Base-by-base conservation (phyloP, 2,329 filamentous ascomycete species). In the Xylaria multiplex region DNA sequence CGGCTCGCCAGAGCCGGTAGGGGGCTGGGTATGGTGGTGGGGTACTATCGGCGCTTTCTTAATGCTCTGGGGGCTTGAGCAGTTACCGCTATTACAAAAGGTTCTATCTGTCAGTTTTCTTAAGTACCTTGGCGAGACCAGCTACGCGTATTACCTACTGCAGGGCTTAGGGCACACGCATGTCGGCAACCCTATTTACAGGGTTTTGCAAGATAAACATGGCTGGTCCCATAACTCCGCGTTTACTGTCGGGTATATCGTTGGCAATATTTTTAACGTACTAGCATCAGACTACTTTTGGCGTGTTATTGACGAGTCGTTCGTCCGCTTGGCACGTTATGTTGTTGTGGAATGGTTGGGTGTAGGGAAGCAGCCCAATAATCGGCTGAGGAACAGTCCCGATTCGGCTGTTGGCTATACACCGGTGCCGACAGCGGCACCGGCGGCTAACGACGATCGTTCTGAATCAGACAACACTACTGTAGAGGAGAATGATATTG, bases 1-100 rank as follows among this genome's bases (percentile, higher is more conserved):
- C 37, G 64, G 64, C 60, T 40, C 64, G 50, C 64, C 60, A 42
- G 64, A 67, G 57, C 64, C 64, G 11, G 64, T 67, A 55, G 64
- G 64, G 27, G 64, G 64, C 43, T 67, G 64, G 64, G 43, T 67
- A 64, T 67, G 64, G 64, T 67, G 64, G 64, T 67, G 64, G 64
- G 64, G 64, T 22, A 64, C 55, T 19, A 67, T 64, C 56, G 64
- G 64, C 50, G 64, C 64, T 13, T 67, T 67, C 42, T 19, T 48
- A 50, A 30, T 57, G 49, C 64, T 67, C 56, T 67, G 64, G 64
- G 64, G 64, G 5, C 64, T 67, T 42, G 64, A 67, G 56, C 64
- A 67, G 50, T 50, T 67, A 32, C 64, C 64, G 50, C 19, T 60
- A 50, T 60, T 67, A 60, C 64, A 67, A 57, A 64, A 59, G 24